Evolutionary conservation across 1,139 yeast genomes (phyloP), one percentile per base, ranked within the genome.

Genomic region (Debaryomyces sp.): DNA sequence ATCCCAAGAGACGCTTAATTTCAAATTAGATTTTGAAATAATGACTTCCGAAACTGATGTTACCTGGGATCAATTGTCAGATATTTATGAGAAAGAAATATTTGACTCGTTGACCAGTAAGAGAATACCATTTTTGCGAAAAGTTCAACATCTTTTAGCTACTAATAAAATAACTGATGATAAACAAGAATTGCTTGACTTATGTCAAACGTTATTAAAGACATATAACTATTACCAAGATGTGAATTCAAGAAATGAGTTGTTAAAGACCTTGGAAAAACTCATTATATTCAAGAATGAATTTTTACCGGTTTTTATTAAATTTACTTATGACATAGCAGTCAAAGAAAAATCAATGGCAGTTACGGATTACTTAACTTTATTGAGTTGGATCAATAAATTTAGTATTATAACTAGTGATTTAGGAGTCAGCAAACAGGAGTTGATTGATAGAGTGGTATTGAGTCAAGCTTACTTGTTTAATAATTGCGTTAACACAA

Each of bases 151-250:
- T 43, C 46, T 59, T 18, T 48, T 61, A 48, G 49, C 37, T 27
- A 39, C 45, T 27, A 52, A 48, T 15, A 50, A 54, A 33, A 59
- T 55, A 52, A 63, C 55, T 35, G 60, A 48, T 43, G 60, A 50
- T 39, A 38, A 39, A 5, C 24, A 29, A 18, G 68, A 59, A 30
- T 64, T 62, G 43, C 53, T 57, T 37, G 54, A 49, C 30, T 47
- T 67, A 26, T 54, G 69, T 43, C 54, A 64, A 15, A 47, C 60
- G 9, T 57, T 80, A 42, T 68, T 82, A 50, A 66, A 67, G 45
- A 78, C 84, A 29, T 77, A 71, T 58, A 71, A 75, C 51, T 78
- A 75, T 57, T 81, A 84, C 54, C 76, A 74, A 47, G 87, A 83
- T 55, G 57, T 71, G 10, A 67, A 64, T 40, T 80, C 87, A 15